Base-by-base conservation (phyloP, 2,329 filamentous ascomycete species). In the Trichophyton rubrum region DNA sequence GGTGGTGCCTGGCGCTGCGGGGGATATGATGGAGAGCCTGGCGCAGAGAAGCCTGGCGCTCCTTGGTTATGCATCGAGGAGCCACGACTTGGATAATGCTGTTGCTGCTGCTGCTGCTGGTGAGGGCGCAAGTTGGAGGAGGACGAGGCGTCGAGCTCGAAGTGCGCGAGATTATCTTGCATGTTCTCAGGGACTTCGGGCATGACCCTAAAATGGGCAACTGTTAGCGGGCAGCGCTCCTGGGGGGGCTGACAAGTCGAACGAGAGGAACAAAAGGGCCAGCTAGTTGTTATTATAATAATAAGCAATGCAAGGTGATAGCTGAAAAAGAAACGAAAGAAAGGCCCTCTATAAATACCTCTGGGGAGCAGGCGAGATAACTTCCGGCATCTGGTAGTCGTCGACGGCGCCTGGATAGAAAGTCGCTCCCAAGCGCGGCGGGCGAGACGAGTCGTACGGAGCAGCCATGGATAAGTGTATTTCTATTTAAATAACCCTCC, bases 161-260 rank as follows among this genome's bases (percentile, higher is more conserved):
- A 84, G 73, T 91, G 86, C 69, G 92, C 88, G 66, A 99, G 83
- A 75, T 89, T 92, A 70, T 95, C 87, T 77, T 96, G 90, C 84
- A 99, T 96, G 76, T 96, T 92, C 75, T 92, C 88, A 67, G 92
- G 90, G 66, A 96, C 90, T 80, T 96, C 90, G 72, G 90, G 89
- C 85, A 92, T 96, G 70, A 95, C 85, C 78, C 90, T 95, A 58
- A 65, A 62, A 43, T 43, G 57, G 47, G 24, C 43, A 20, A 60
- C 30, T 27, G 47, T 41, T 38, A 49, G 40, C 40, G 58, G 27
- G 40, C 40, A 43, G 40, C 4, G 15, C 40, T 38, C 11, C 11
- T 38, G 8, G 33, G n/a, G 5, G n/a, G 40, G n/a, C 15, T n/a
- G 40, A 43, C 15, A 43, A 17, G 40, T 43, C 15, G 40, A 43